Evolutionary conservation across 2,329 filamentous ascomycete species (phyloP), one percentile per base, ranked within the genome.

Genomic region (Zymoseptoria brevis): DNA sequence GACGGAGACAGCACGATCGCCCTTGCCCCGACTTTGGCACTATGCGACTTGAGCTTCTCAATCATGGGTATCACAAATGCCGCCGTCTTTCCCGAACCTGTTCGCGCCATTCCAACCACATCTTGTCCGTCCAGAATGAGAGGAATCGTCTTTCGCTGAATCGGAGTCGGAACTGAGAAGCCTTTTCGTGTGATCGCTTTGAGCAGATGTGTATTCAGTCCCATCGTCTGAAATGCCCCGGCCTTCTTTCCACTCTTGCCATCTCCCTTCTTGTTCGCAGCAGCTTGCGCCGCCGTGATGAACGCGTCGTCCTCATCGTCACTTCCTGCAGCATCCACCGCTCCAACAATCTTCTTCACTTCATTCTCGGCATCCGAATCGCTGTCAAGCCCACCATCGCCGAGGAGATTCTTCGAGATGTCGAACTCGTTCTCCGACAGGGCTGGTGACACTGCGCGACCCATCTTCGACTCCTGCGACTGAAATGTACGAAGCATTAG

Each of bases 51-150:
- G 62, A 99, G 79, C 65, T 87, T 89, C 77, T 99, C 90, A 62
- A 99, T 91, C 93, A 99, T 96, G 50, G 94, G 94, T 64, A 99
- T 95, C 24, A 97, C 91, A 74, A 99, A 99, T 21, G 94, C 94
- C 1, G 92, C 94, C 1, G 95, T 99, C 79, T 99, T 99, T 78
- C 94, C 94, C 19, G 92, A 97, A 72, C 94, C 94, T n/a, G 95
- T 99, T 66, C 95, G 83, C 7, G 94, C 94, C 94, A 99, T 99
- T 66, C 92, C 95, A 22, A 99, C 93, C n/a, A 97, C 89, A 81
- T 99, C 94, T 75, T 91, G 89, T 57, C 88, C 84, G 62, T 95
- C 89, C 67, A 97, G 80, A 57, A 99, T 85, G 57, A 97, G 80
- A 3, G 94, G 95, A 53, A 99, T 96, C 1, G 94, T 90, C 76